Evolutionary conservation across 2,329 filamentous ascomycete genomes (phyloP).

Genomic region (Trichoderma simmonsii): DNA sequence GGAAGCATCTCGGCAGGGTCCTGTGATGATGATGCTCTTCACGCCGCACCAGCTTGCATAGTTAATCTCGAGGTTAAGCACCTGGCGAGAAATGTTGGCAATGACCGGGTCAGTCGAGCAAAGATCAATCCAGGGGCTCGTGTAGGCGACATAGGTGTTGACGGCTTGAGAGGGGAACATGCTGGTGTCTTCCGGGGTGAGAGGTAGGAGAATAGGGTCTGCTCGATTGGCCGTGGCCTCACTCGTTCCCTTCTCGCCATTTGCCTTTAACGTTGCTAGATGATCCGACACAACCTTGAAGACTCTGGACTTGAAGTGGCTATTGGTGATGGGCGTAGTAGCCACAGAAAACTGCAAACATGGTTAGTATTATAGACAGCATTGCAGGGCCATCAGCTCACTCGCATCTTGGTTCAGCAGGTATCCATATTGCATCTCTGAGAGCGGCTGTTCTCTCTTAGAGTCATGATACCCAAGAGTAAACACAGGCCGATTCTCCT

Average conservation of each 20-base stretch:
- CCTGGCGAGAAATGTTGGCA: constrained; percentile 81
- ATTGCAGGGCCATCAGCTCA: constrained; percentile 22
- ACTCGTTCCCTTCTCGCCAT: constrained; percentile 37
- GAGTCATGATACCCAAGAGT: constrained; percentile 75
- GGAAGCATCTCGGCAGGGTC: constrained; percentile 64
- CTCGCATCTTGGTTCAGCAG: constrained; percentile 68
- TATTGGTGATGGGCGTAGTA: constrained; percentile 74
- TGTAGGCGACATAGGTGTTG: constrained; percentile 71
- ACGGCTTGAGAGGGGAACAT: constrained; percentile 66
- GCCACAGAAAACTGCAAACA: constrained; percentile 68
- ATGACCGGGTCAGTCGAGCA: constrained; percentile 79
- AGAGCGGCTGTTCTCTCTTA: constrained; percentile 56
- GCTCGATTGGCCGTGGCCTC: constrained; percentile 46
- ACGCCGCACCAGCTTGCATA: constrained; percentile 96
- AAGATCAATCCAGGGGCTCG: constrained; percentile 92
- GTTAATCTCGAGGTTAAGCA: constrained; percentile 84
- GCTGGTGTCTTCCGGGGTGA: constrained; percentile 77
- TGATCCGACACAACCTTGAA: constrained; percentile 59
- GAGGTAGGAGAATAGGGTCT: constrained; percentile 60
- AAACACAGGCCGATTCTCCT: constrained; percentile 44
- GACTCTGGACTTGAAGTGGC: constrained; percentile 67
- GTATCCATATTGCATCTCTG: constrained; percentile 61
- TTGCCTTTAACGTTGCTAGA: constrained; percentile 44
- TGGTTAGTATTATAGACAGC: constrained; percentile 1
- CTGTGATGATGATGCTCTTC: constrained; percentile 75